These are phyloP conservation scores for Lyophyllum atratum DNA, from an alignment of 768 basidiomycete species.

Conservation along the genomic window DNA sequence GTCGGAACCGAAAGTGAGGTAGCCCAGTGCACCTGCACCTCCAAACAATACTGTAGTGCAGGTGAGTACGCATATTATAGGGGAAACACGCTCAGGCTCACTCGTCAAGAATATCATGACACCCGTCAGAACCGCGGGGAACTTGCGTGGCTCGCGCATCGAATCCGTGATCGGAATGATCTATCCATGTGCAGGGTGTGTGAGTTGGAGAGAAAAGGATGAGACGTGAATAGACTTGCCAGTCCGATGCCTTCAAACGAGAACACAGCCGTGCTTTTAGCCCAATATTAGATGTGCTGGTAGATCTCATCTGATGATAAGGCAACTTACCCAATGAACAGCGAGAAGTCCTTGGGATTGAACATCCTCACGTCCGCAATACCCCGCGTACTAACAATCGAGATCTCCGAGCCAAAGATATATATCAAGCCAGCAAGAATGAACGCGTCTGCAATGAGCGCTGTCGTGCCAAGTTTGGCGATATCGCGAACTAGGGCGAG, in stretches of 20 bases:
- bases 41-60: conserved; percentile 70
- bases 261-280: conserved; percentile 87
- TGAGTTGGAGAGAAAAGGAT: conserved; percentile 1
- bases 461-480: conserved; percentile 92
- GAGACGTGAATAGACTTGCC: conserved; percentile 40
- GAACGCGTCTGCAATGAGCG: conserved; percentile 92
- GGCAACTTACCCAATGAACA: conserved; percentile 81
- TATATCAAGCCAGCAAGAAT: conserved; percentile 88
- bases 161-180: conserved; percentile 96
- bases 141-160: conserved; percentile 94
- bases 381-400: conserved; percentile 65
- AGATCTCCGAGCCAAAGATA: conserved; percentile 85
- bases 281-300: neutral
- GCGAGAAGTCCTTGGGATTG: conserved; percentile 86
- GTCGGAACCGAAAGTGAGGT: conserved; percentile 83
- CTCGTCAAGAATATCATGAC: conserved; percentile 88
- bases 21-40: conserved; percentile 84
- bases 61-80: conserved; percentile 1
- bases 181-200: conserved; percentile 29
- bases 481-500: conserved; percentile 88
- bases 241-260: conserved; percentile 98
- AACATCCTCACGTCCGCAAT: conserved; percentile 82
- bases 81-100: conserved; percentile 30
- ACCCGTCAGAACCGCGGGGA: conserved; percentile 83
- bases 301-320: neutral